Base-by-base conservation (phyloP, 1,284 basidiomycete species). In the Marasmius sp. region DNA sequence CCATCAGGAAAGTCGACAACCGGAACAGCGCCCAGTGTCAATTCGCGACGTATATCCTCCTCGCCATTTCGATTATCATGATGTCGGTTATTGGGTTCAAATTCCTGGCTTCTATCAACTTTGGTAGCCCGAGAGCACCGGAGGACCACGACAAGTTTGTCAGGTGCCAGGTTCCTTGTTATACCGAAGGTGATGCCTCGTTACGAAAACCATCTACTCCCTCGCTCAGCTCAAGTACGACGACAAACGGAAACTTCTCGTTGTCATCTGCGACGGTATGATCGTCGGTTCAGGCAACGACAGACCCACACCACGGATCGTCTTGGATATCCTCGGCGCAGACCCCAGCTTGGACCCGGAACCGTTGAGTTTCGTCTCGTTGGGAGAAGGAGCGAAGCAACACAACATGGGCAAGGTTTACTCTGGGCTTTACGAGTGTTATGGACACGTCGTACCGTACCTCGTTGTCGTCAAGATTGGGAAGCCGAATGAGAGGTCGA, bases 371-470 rank as follows among this genome's bases (percentile, higher is more conserved):
- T 98, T 98, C 85, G 80, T 94, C 53, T 95, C 92, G 14, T 84
- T 99, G 53, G 97, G 96, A 16, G 94, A 98, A 73, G 97, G 97
- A 49, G 88, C 92, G 54, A 95, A 94, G 76, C 96, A 98, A 77
- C 92, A 98, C 74, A 99, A 98, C 72, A 97, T 97, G 90, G 97
- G 91, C 77, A 99, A 99, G 79, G 88, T 99, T 6, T 99, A 97
- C 76, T 97, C 95, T 43, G 97, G 97, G 16, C 75, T 98, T 67
- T 99, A 98, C 73, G 95, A 98, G 75, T 92, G 88, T 67, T 83
- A 90, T 47, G 97, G 97, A 33, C 97, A 99, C 72, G 94, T 98
- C 63, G 95, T 98, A 0, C 97, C 95, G 47, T 98, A 98, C 72
- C 79, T 98, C 62, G 95, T 99, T 43, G 81, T 98, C n/a, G 95